Evolutionary conservation across 2,329 filamentous ascomycete genomes (phyloP).

Genomic region (Fusarium anthophilum): DNA sequence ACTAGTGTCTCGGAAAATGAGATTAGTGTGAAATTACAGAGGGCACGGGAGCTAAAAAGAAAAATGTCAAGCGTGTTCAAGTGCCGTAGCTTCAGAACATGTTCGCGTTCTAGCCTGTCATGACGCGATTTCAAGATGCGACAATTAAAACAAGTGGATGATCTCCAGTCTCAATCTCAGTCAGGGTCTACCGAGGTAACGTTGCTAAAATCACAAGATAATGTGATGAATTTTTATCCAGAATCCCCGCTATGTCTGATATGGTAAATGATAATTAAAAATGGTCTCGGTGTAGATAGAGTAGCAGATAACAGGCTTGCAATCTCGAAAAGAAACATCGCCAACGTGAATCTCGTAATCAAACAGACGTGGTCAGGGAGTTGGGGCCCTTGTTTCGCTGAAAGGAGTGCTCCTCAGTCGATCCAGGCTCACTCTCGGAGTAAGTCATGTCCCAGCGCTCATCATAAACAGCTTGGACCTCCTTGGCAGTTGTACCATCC

Average conservation of each 20-base stretch:
- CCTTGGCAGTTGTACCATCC: constrained; percentile 30
- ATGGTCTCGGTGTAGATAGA: background rate
- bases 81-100: background rate
- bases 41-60: background rate
- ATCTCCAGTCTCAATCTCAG: background rate
- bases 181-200: background rate
- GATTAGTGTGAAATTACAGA: background rate
- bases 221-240: background rate
- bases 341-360: background rate
- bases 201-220: background rate
- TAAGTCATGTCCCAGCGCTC: constrained; percentile 47
- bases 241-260: background rate
- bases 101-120: background rate
- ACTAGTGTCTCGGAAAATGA: background rate
- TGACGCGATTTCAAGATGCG: background rate
- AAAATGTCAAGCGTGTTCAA: background rate
- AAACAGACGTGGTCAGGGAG: constrained; percentile 23
- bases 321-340: background rate
- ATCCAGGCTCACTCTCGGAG: constrained; percentile 11
- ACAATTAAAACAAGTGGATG: background rate
- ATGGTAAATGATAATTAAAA: background rate
- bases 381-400: constrained; percentile 12
- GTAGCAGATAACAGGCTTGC: background rate
- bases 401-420: constrained; percentile 18
- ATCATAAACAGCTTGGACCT: constrained; percentile 43